Evolutionary conservation across 1,284 basidiomycete genomes (phyloP).

Genomic region (Chondrostereum purpureum): DNA sequence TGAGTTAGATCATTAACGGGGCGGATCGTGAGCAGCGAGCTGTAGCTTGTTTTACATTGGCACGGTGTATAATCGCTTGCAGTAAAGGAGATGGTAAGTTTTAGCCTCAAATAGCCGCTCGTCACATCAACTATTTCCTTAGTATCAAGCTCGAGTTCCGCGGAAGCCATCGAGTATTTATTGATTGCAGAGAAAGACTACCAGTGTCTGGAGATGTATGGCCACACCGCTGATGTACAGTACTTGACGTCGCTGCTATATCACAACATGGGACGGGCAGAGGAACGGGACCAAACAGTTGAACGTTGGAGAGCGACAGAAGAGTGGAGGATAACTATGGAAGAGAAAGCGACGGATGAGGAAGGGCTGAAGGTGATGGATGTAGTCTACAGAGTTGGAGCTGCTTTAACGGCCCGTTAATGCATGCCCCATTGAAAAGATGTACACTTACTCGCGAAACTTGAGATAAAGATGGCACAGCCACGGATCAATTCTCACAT

Average conservation of each 20-base stretch:
- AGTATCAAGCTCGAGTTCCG: slow-evolving; percentile 1
- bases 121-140: background rate
- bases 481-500: no score
- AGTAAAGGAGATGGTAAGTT: slow-evolving; percentile 28
- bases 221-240: slow-evolving; percentile 58
- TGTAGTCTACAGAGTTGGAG: slow-evolving; percentile 51
- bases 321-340: slow-evolving; percentile 31
- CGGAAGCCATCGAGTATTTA: slow-evolving; percentile 54
- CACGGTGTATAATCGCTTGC: slow-evolving; percentile 61
- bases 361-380: slow-evolving; percentile 52
- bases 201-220: slow-evolving; percentile 46
- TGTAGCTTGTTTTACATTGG: slow-evolving; percentile 65
- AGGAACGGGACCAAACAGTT: slow-evolving; percentile 50
- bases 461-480: no score
- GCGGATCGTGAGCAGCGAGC: slow-evolving; percentile 69
- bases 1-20: slow-evolving; percentile 66
- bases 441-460: no score
- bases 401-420: slow-evolving; percentile 19
- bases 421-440: no score
- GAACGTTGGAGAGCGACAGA: slow-evolving; percentile 42
- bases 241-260: slow-evolving; percentile 64
- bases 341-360: slow-evolving; percentile 38
- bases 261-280: slow-evolving; percentile 54
- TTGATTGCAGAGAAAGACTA: slow-evolving; percentile 60
- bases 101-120: slow-evolving; percentile 4